These are phyloP conservation scores for Aeschynomene evenia DNA, from an alignment of 306 rosid genomes.

Conservation along the genomic window DNA sequence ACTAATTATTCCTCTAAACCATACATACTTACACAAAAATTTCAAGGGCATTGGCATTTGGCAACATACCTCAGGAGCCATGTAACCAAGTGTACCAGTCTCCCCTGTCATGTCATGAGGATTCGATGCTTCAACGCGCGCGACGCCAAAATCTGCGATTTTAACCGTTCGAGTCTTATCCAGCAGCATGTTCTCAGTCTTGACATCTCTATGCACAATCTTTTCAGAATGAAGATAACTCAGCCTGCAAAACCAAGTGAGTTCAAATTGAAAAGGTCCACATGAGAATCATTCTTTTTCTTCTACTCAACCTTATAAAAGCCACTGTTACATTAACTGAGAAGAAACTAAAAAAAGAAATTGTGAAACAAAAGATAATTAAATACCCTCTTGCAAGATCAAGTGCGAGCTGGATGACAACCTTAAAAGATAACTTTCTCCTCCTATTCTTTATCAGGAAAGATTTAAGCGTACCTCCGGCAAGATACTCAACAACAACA, in stretches of 20 bases:
- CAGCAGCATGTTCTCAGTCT: constrained; percentile 85
- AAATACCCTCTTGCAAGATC: constrained; percentile 88
- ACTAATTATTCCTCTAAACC: neutral
- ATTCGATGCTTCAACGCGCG: constrained; percentile 88
- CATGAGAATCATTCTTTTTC: neutral
- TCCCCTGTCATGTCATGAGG: constrained; percentile 95
- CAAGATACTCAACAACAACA: constrained; percentile 80
- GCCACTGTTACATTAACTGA: neutral
- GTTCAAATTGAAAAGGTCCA: constrained; percentile 20
- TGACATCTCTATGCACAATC: constrained; percentile 86
- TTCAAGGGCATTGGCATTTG: neutral
- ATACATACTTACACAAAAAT: neutral
- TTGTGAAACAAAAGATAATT: neutral
- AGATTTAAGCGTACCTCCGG: constrained; percentile 73
- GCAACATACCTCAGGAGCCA: constrained; percentile 83
- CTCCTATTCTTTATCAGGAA: constrained; percentile 81
- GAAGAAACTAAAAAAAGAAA: no score
- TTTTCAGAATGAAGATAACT: constrained; percentile 80
- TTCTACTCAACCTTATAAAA: constrained; percentile 10
- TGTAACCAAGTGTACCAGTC: constrained; percentile 90
- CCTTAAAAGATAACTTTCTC: constrained; percentile 76
- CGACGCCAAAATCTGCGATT: constrained; percentile 84
- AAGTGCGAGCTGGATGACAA: constrained; percentile 74
- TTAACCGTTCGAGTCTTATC: constrained; percentile 67
- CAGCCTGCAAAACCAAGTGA: constrained; percentile 50